Evolutionary conservation across 257 asterid genomes (phyloP).

Genomic region (Petunia secreta): DNA sequence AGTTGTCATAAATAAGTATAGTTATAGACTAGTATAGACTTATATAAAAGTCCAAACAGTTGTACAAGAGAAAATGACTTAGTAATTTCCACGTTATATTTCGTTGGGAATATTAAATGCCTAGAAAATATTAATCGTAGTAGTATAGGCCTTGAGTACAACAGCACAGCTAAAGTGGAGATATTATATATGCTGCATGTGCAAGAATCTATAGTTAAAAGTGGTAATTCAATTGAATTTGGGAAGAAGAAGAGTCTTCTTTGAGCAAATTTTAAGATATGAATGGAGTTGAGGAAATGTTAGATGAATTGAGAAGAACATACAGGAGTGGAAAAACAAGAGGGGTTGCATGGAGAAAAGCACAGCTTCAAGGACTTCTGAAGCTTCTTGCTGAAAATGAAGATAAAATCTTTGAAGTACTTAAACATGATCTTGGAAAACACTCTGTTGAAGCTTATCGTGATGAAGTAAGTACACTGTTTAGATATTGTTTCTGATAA

Average conservation of each 20-base stretch:
- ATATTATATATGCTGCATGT: not conserved
- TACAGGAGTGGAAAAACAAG: constrained; percentile 71
- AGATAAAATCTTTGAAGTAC: constrained; percentile 62
- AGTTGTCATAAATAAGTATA: not conserved
- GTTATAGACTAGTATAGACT: too few relatives aligned
- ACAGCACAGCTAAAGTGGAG: not conserved
- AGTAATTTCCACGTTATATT: too few relatives aligned
- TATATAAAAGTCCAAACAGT: too few relatives aligned
- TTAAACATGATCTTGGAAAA: constrained; percentile 77
- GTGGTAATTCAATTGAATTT: not conserved
- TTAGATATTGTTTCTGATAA: too few relatives aligned
- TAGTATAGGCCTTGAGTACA: not conserved
- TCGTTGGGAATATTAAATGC: not conserved
- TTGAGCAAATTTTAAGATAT: not conserved
- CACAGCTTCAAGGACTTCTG: constrained; percentile 71
- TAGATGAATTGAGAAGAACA: constrained; percentile 49
- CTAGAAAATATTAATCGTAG: not conserved
- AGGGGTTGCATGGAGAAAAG: constrained; percentile 71
- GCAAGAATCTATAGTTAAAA: not conserved
- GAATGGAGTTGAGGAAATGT: constrained; percentile 29
- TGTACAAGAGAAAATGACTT: not conserved
- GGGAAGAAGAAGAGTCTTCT: not conserved
- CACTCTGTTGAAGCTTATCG: constrained; percentile 85
- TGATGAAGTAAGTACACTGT: constrained; percentile 62
- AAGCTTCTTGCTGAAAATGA: constrained; percentile 69